Base-by-base conservation (phyloP, 2,329 filamentous ascomycete genomes). In the Zymoseptoria crescenta region DNA sequence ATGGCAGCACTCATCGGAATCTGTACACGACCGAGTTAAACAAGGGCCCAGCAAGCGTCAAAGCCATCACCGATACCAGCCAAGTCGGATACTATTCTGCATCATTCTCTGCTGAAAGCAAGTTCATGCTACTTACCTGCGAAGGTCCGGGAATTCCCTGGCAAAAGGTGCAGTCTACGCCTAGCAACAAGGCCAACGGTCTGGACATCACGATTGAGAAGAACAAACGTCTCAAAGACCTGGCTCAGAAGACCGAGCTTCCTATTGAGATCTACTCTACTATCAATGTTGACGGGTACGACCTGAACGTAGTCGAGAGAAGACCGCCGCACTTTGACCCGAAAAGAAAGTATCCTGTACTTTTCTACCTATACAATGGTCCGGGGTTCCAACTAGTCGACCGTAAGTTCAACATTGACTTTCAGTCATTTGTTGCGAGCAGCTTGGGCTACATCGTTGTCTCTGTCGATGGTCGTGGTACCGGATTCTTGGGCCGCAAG, bases 301-400 rank as follows among this genome's bases (percentile, higher is more conserved):
- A 86, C 19, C 75, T 89, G 16, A 85, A 88, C 60, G 80, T 88
- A 10, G 77, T 97, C 13, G 94, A 99, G 74, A 87, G 91, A 29
- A 88, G 91, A 0, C 94, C 94, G 5, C 88, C 92, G 1, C 88
- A 96, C 74, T 99, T 97, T 71, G 83, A 91, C 72, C 79, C 84
- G 19, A 86, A 85, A 67, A 92, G 89, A 75, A 86, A 88, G 70
- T 97, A 99, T 67, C 94, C 94, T 0, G 91, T 99, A 1, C 82
- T 99, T 4, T 99, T 99, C 80, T 87, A 89, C 69, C 87, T 96
- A 60, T 99, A 99, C 77, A 93, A 90, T 24, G 94, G 94, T 0
- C 94, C 94, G 0, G 90, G 88, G n/a, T 96, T 91, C 19, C 95
- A 99, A 72, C 83, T 83, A 7, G 94, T 99, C 1, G 80, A 83